phyloP scores from a whole-genome alignment of 352 stramenopile genomes.

The Phytophthora quininea region DNA sequence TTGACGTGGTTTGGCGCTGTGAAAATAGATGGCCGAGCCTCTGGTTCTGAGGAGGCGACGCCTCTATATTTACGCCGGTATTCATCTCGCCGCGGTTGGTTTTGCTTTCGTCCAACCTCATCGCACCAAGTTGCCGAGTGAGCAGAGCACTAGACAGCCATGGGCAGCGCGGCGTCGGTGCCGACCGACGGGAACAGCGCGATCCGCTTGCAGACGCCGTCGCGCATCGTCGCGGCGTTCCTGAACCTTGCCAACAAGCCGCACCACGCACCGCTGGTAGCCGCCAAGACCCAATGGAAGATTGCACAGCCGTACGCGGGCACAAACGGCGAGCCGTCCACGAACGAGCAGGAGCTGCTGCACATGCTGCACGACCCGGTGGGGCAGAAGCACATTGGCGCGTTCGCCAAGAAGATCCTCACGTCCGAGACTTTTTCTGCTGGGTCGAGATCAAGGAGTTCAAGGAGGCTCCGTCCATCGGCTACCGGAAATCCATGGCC shows the following conservation, averaged over 20 bases:
- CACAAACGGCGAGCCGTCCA: slow-evolving; percentile 49
- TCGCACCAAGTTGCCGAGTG: slow-evolving; percentile 1
- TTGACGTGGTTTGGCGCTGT: too few species aligned
- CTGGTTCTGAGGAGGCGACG: background rate
- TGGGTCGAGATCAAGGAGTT: slow-evolving; percentile 90
- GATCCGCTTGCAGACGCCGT: slow-evolving; percentile 49
- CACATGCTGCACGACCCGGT: slow-evolving; percentile 78
- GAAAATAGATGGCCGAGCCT: too few species aligned
- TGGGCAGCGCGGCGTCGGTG: slow-evolving; percentile 54
- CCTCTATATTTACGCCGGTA: background rate
- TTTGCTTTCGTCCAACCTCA: background rate
- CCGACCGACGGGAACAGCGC: slow-evolving; percentile 19
- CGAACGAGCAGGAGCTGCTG: slow-evolving; percentile 73
- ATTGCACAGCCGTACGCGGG: slow-evolving; percentile 61
- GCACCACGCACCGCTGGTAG: slow-evolving; percentile 71
- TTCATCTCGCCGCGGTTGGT: background rate
- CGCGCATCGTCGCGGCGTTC: slow-evolving; percentile 54
- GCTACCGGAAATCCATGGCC: slow-evolving; percentile 74
- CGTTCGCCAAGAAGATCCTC: slow-evolving; percentile 84
- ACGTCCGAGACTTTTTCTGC: slow-evolving; percentile 87
- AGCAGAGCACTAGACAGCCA: slow-evolving; percentile 9
- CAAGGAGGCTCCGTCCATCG: slow-evolving; percentile 61
- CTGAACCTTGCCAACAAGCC: slow-evolving; percentile 65
- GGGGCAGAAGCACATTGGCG: slow-evolving; percentile 81
- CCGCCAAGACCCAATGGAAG: slow-evolving; percentile 82